Base-by-base conservation (phyloP, 1,284 basidiomycete genomes). In the Heterobasidion irregulare region DNA sequence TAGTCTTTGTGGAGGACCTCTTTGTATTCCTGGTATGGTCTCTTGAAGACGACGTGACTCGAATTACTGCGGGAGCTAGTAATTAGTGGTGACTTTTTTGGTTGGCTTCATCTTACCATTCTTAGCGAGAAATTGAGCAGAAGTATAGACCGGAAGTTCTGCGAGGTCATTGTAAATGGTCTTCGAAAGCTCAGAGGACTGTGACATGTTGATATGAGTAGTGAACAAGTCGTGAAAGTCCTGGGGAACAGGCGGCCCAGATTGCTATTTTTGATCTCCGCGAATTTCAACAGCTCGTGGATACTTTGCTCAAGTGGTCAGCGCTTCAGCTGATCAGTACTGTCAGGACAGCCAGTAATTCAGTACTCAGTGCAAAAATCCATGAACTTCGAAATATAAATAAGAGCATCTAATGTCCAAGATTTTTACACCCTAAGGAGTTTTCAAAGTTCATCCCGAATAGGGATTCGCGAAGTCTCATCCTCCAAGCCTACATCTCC, bases 21-120 rank as follows among this genome's bases (percentile, higher is more conserved):
- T 80, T 82, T 35, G 63, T 58, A 50, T 83, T 81, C 47, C 72
- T 68, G 6, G 68, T 65, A 59, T 82, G 78, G 62, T 84, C 79
- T 43, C 70, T 67, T 13, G 72, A 66, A 2, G 74, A 71, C 53
- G 74, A 77, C 0, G 70, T 68, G 9, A 81, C 62, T 12, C 76
- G 70, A 15, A 80, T 64, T 12, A 70, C 77, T 77, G 35, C 26
- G 41, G 41, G 16, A 44, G 41, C 13, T 44, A 13, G 16, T 34
- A 35, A 50, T 50, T 10, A 34, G 15, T 16, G 7, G n/a, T 6
- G 41, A 41, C 32, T n/a, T 13, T 4, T 36, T 16, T 41, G 36
- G n/a, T 32, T 18, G 12, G 4, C 41, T 13, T 44, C 3, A 16
- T 44, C 8, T 16, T 15, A 52, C 51, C 51, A n/a, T 45, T 45